Evolutionary conservation across 345 rosid species (phyloP), one percentile per base, ranked within the genome.

Genomic region (Garcia nutans): DNA sequence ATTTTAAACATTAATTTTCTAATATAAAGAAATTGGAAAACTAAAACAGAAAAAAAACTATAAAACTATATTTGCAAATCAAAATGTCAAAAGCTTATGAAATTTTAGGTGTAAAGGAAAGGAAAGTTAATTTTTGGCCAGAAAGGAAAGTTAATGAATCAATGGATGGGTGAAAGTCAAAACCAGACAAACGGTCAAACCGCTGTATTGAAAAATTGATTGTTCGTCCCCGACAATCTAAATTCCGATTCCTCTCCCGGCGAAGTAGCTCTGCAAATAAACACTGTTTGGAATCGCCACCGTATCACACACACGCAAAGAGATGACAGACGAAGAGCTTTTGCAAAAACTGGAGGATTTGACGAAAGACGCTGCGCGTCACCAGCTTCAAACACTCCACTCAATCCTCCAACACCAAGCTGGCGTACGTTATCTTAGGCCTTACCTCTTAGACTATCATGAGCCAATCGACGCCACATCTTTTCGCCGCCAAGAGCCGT

Each of bases 371-470:
- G 76, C 85, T 56, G 8, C 13, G 22, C 76, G 28, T 61, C 82
- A 79, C 80, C 88, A 85, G 81, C 70, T 64, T 15, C 80, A 84
- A 33, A 77, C 90, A 17, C 86, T 87, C 59, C 85, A 1, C 1
- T 87, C 87, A 12, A 85, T 87, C 77, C 88, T 87, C 68, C 71
- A 79, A 47, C 86, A 74, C 75, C 85, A 84, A 74, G 59, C 65
- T 71, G 76, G 74, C 26, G 83, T 75, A 3, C 58, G 69, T 57
- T 87, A 87, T 50, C 90, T 87, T 78, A 83, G 55, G 52, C 75
- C 72, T 37, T 42, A 58, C 81, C 82, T 87, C 74, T 31, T 81
- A 31, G 61, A 68, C 59, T 5, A 37, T 44, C 15, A 28, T 41
- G 64, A 60, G 17, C 75, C 71, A 3, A 49, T 83, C 15, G 84